Evolutionary conservation across 371 early-diverging fungal genomes (phyloP).

Genomic region (Catenaria anguillulae): DNA sequence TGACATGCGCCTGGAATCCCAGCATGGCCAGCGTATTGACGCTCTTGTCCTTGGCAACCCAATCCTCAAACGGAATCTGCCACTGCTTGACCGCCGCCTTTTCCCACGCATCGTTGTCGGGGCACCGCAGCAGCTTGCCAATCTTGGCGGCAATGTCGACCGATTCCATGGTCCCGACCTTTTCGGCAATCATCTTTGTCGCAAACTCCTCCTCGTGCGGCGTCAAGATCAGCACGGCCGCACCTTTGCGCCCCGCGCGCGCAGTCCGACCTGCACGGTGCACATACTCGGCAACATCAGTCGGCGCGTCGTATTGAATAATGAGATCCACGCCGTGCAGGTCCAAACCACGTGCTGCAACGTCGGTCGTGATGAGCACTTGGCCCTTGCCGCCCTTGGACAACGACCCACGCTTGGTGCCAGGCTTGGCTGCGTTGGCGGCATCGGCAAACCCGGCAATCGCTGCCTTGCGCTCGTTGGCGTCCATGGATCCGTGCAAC

Average conservation of each 20-base stretch:
- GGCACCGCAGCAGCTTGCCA: background rate
- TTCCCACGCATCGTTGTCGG: background rate
- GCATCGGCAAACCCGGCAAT: background rate
- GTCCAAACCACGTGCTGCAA: conserved; percentile 4
- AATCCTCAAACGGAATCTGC: background rate
- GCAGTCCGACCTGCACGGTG: conserved; percentile 9
- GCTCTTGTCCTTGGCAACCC: background rate
- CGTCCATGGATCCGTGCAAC: conserved; percentile 3
- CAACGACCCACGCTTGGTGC: no score
- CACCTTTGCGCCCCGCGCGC: conserved; percentile 5
- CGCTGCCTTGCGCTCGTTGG: background rate
- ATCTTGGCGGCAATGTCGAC: background rate
- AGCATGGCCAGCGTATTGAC: conserved; percentile 36
- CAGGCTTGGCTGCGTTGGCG: background rate
- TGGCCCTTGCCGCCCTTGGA: background rate
- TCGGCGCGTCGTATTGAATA: conserved; percentile 6
- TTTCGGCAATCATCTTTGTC: background rate
- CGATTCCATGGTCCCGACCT: background rate
- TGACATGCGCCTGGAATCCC: conserved; percentile 75
- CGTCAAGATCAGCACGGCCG: background rate
- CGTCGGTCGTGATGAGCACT: conserved; percentile 5
- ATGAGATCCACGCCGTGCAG: background rate
- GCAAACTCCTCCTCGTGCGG: conserved; percentile 6
- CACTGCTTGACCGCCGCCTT: background rate
- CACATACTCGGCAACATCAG: conserved; percentile 6